These are phyloP conservation scores for Trametes villosa DNA, from an alignment of 768 basidiomycete genomes.

Conservation along the genomic window DNA sequence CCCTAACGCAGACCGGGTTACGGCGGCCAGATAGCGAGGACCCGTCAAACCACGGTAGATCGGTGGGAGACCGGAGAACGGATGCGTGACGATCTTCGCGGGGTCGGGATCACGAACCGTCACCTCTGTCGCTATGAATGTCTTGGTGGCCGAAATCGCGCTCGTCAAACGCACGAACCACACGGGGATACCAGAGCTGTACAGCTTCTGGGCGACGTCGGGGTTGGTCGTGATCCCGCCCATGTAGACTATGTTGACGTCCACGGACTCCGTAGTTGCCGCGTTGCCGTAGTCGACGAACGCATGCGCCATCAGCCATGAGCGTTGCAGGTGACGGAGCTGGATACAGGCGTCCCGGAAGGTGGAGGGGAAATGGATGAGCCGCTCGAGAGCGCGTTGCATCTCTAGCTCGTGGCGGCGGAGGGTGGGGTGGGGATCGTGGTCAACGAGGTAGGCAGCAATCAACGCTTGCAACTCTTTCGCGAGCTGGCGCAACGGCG, in stretches of 20 bases:
- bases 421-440: too few species aligned
- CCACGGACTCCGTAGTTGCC: not conserved
- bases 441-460: not conserved
- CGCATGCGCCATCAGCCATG: not conserved
- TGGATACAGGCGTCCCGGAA: not conserved
- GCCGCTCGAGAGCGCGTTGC: not conserved
- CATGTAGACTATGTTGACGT: not conserved
- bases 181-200: not conserved
- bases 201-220: not conserved
- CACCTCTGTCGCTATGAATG: too few species aligned
- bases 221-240: not conserved
- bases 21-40: not conserved
- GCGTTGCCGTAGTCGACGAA: not conserved
- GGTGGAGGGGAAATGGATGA: not conserved
- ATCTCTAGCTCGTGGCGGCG: not conserved
- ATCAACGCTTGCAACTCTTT: not conserved
- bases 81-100: too few species aligned
- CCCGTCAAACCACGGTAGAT: too few species aligned
- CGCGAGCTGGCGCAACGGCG: not conserved
- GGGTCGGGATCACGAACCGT: too few species aligned
- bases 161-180: conserved; percentile 2
- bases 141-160: too few species aligned
- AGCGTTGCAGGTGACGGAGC: not conserved
- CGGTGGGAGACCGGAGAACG: too few species aligned
- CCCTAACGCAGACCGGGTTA: not conserved